Percentiles rank a stretch among this genome's conserved stretches.
These are phyloP conservation scores for Hypoxylon sp. DNA, from an alignment of 2,329 filamentous ascomycete genomes.

Conservation along the genomic window DNA sequence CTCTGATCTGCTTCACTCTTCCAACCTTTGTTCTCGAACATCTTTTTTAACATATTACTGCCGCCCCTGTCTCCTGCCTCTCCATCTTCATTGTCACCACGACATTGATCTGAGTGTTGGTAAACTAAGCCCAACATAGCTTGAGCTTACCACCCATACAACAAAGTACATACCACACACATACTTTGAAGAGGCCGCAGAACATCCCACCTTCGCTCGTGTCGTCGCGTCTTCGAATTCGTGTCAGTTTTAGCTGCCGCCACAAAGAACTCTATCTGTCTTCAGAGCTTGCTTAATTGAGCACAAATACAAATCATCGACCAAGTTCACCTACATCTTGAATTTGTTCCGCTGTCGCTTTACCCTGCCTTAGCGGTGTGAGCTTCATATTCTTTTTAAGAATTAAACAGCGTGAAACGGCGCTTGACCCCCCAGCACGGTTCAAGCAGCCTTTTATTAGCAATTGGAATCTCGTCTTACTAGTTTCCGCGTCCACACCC, in stretches of 20 bases:
- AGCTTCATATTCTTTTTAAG: constrained; percentile 23
- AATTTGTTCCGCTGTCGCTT: constrained; percentile 16
- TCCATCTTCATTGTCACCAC: constrained; percentile 14
- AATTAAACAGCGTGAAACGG: constrained; percentile 27
- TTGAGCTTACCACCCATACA: constrained; percentile 30
- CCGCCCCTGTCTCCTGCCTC: constrained; percentile 4
- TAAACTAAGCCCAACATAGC: constrained; percentile 18
- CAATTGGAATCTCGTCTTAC: constrained; percentile 31
- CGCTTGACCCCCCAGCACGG: constrained; percentile 25
- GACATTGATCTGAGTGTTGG: constrained; percentile 12
- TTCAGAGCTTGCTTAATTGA: constrained; percentile 33
- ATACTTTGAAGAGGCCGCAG: constrained; percentile 18
- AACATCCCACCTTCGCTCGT: constrained; percentile 31
- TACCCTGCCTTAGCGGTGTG: constrained; percentile 23
- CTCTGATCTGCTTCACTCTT: constrained; percentile 36
- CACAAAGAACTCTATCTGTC: constrained; percentile 25
- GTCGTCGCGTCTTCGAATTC: constrained; percentile 24
- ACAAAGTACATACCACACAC: constrained; percentile 4
- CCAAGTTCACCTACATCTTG: constrained; percentile 11
- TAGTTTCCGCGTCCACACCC: constrained; percentile 17
- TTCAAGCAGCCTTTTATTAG: constrained; percentile 26
- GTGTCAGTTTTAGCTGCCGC: constrained; percentile 36
- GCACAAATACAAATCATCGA: constrained; percentile 18
- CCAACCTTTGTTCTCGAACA: constrained; percentile 32
- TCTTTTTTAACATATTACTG: constrained; percentile 12